Percentiles rank a stretch among this genome's conserved stretches.
These are phyloP conservation scores for Pyrenochaeta sp. DNA, from an alignment of 2,329 filamentous ascomycete species.

Conservation along the genomic window DNA sequence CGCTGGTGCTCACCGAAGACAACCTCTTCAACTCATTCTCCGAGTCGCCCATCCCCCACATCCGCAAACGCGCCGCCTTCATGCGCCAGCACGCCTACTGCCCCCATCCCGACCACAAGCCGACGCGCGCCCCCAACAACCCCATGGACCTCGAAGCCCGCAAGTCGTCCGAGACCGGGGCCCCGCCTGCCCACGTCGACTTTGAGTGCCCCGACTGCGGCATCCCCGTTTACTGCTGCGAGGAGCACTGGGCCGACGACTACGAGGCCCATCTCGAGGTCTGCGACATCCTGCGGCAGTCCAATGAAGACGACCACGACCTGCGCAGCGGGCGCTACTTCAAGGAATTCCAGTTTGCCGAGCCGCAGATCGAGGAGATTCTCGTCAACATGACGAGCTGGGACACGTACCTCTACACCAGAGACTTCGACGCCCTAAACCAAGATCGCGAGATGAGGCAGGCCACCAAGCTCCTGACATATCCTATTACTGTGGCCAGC, in stretches of 20 bases:
- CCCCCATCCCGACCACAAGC: constrained; percentile 85
- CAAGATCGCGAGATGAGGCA: constrained; percentile 90
- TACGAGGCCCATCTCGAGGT: constrained; percentile 93
- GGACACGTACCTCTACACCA: constrained; percentile 95
- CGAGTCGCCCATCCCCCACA: constrained; percentile 85
- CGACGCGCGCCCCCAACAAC: constrained; percentile 72
- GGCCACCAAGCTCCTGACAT: constrained; percentile 90
- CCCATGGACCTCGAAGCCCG: constrained; percentile 69
- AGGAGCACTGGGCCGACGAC: constrained; percentile 95
- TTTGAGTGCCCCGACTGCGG: constrained; percentile 98
- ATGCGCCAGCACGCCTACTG: constrained; percentile 95
- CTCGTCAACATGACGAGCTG: constrained; percentile 98
- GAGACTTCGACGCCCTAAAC: constrained; percentile 90
- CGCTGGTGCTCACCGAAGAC: constrained; percentile 67
- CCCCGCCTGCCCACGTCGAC: constrained; percentile 80
- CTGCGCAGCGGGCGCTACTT: constrained; percentile 89
- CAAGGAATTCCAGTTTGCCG: constrained; percentile 91
- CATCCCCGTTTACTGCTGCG: constrained; percentile 89
- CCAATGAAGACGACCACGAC: constrained; percentile 98
- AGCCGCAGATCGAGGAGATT: constrained; percentile 87
- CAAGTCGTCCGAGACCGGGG: constrained; percentile 61
- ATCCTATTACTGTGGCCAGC: constrained; percentile 90
- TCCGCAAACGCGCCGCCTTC: constrained; percentile 84
- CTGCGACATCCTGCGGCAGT: constrained; percentile 87
- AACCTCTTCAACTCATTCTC: constrained; percentile 95